Evolutionary conservation across 768 basidiomycete genomes (phyloP).

Genomic region (Lentinula lateritia): DNA sequence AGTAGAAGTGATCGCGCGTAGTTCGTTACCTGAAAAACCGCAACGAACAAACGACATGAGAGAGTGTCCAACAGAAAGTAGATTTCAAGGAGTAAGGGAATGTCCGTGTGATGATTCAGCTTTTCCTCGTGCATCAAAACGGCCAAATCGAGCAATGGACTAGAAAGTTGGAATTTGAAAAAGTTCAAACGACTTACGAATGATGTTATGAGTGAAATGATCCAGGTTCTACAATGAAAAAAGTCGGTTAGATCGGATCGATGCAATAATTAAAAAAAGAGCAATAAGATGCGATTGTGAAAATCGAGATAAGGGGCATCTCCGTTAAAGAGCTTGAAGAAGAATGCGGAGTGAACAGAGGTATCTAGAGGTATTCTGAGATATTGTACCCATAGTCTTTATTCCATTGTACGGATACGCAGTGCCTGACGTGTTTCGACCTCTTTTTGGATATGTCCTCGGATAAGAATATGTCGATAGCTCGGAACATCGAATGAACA

Average conservation of each 20-base stretch:
- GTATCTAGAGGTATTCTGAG: background rate
- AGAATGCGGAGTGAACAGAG: background rate
- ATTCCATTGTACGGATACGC: background rate
- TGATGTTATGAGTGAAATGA: slow-evolving; percentile 66
- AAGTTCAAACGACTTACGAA: slow-evolving; percentile 33
- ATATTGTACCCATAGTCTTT: background rate
- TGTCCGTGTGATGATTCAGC: background rate
- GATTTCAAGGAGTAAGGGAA: background rate
- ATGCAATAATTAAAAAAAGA: background rate
- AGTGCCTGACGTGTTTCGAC: background rate
- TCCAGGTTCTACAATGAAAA: slow-evolving; percentile 48
- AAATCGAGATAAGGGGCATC: background rate
- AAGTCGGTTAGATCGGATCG: slow-evolving; percentile 5
- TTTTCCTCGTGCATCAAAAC: background rate
- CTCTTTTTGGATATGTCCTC: background rate
- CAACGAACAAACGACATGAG: background rate
- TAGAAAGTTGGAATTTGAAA: background rate
- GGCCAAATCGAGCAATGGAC: background rate
- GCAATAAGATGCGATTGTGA: background rate
- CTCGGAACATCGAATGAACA: background rate
- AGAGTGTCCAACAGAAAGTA: background rate
- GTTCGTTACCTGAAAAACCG: slow-evolving; percentile 43
- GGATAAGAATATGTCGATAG: background rate
- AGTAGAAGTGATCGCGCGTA: slow-evolving; percentile 56
- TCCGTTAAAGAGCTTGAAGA: background rate